Evolutionary conservation across 1,139 yeast genomes (phyloP), one percentile per base, ranked within the genome.

Genomic region (Debaryomyces sp.): DNA sequence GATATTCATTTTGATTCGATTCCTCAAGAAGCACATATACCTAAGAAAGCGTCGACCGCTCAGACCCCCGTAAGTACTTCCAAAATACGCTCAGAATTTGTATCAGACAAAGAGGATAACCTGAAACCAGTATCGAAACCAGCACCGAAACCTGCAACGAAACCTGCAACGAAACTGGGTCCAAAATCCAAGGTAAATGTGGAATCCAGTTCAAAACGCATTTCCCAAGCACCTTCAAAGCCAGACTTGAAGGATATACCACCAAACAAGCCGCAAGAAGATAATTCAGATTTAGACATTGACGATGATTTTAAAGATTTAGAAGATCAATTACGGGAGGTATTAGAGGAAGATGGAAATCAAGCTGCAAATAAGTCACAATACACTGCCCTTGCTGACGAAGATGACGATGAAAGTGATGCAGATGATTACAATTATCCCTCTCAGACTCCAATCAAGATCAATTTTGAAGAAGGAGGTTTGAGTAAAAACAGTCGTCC

Each of bases 281-380:
- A 21, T 12, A 12, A 37, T 18, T 37, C 35, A 21, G 46, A 45
- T 15, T 51, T 53, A 45, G 73, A 67, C 35, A 53, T 67, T 49
- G 76, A 69, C 38, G 80, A 75, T 54, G 80, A 75, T 26, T 76
- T 75, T 51, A 68, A 71, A 42, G 80, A 75, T 50, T 62, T 76
- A 35, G 81, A 76, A 51, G 75, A 74, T 51, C 77, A 75, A 54
- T 60, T 76, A 34, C 69, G 74, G 49, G 78, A 75, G 54, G 78
- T 74, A 1, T 56, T 76, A 38, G 77, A 66, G 39, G 69, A 64
- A 39, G 63, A 63, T 7, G 62, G 59, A 6, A 42, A 34, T 23
- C 41, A 38, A 15, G 34, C 27, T n/a, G 24, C 42, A 32, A 24
- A 13, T 45, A 12, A 38, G n/a, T n/a, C 9, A 17, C 33, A 36